These are phyloP conservation scores for Cyberlindnera petersonii DNA, from an alignment of 805 yeast species.

Conservation along the genomic window DNA sequence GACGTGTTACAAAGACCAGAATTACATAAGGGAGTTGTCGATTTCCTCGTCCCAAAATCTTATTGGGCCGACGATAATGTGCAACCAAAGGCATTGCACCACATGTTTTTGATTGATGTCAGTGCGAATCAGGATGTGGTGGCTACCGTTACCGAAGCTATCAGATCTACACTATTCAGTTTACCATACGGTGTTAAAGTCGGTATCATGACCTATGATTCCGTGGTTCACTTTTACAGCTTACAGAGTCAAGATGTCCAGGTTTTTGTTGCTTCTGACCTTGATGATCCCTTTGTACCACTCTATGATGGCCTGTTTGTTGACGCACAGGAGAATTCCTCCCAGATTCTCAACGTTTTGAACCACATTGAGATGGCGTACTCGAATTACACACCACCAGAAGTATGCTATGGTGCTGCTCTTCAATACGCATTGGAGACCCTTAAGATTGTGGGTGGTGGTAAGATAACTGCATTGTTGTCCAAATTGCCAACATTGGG, in stretches of 20 bases:
- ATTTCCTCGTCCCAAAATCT: slow-evolving; percentile 69
- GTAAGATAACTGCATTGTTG: slow-evolving; percentile 69
- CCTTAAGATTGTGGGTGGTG: slow-evolving; percentile 67
- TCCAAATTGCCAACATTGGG: slow-evolving; percentile 77
- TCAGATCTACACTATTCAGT: slow-evolving; percentile 46
- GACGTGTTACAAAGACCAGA: slow-evolving; percentile 72
- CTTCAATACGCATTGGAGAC: slow-evolving; percentile 62
- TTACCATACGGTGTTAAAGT: slow-evolving; percentile 35
- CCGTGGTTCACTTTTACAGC: slow-evolving; percentile 67
- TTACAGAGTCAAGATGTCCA: slow-evolving; percentile 53
- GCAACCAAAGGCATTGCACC: slow-evolving; percentile 51
- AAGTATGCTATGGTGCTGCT: slow-evolving; percentile 79
- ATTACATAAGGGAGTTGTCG: slow-evolving; percentile 78
- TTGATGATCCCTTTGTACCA: slow-evolving; percentile 81
- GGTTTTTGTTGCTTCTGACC: slow-evolving; percentile 60
- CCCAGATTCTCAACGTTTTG: slow-evolving; percentile 64
- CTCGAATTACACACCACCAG: slow-evolving; percentile 39
- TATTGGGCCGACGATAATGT: slow-evolving; percentile 51
- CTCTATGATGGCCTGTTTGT: slow-evolving; percentile 72
- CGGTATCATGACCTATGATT: slow-evolving; percentile 75
- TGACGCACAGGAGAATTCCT: slow-evolving; percentile 64
- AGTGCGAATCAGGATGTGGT: slow-evolving; percentile 60
- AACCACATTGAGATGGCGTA: slow-evolving; percentile 49
- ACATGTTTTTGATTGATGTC: slow-evolving; percentile 71
- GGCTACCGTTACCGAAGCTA: slow-evolving; percentile 62